Conservation (phyloP, 352 stramenopile species). For the Phytophthora parvispora region DNA sequence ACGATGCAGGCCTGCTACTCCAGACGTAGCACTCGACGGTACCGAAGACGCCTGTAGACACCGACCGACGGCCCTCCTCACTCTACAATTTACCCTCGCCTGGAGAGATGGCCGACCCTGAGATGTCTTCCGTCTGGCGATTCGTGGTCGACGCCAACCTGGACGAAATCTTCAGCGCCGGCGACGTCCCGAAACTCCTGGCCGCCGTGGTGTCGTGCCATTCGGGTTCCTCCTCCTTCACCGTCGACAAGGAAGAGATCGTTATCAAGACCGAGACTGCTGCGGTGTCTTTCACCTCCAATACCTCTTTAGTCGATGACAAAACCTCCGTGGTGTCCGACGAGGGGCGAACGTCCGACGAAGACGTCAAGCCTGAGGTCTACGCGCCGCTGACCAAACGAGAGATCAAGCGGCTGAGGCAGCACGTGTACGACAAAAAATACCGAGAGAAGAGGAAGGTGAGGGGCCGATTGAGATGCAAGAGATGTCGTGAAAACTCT, state of each 20-base stretch:
- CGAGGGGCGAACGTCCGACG: slow-evolving; percentile 7
- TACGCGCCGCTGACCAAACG: background rate
- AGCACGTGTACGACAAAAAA: slow-evolving; percentile 10
- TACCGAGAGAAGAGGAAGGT: slow-evolving; percentile 9
- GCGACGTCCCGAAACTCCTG: background rate
- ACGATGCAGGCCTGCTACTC: slow-evolving; percentile 3
- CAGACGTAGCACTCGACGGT: background rate
- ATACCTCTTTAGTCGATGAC: background rate
- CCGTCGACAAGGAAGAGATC: background rate
- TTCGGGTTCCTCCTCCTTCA: background rate
- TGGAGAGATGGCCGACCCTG: slow-evolving; percentile 13
- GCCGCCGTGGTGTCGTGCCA: background rate
- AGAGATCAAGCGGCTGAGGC: slow-evolving; percentile 4
- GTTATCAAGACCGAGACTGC: background rate
- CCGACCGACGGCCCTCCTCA: background rate
- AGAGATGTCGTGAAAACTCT: no score
- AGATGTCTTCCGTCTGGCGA: slow-evolving; percentile 16
- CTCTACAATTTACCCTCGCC: slow-evolving; percentile 6
- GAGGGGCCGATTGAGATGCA: background rate
- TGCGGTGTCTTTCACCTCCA: background rate
- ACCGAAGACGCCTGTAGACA: background rate
- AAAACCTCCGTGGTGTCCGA: slow-evolving; percentile 8
- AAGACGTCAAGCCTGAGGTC: background rate
- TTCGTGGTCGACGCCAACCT: slow-evolving; percentile 14
- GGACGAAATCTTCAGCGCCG: slow-evolving; percentile 6